Evolutionary conservation across 1,139 yeast genomes (phyloP), one percentile per base, ranked within the genome.

Genomic region (Kodamaea suecica): DNA sequence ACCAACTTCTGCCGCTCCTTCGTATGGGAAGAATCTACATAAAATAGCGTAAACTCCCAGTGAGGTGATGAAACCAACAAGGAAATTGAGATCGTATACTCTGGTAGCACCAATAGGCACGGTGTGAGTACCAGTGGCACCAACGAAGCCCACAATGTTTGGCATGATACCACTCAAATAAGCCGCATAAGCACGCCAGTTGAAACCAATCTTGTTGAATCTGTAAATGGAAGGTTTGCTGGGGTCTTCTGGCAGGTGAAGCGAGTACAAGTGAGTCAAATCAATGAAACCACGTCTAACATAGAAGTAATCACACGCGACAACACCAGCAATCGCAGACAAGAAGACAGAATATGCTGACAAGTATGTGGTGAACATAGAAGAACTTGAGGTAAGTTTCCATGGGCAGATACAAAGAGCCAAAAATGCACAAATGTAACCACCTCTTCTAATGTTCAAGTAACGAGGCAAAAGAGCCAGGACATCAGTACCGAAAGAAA

Each of bases 401-500:
- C 96, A 88, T 37, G 96, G 96, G 53, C 90, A 84, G 45, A 87
- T 80, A 40, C 82, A 77, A 44, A 84, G 73, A 0, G 94, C 94
- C 47, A 87, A 63, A 4, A 68, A 59, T 0, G 95, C 95, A 68
- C 95, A 86, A 36, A 88, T 63, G 52, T 78, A 83, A 3, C 88
- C 82, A 35, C 88, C 84, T 49, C 97, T 78, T 40, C 65, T 49
- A 28, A 62, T 61, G 61, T 82, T 86, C 53, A 88, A 66, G 59
- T 69, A 86, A 40, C 81, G 70, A 25, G 97, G 96, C 33, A 85
- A 57, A 45, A 88, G 56, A 2, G 96, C 95, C 10, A 95, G 77
- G 64, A 86, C 77, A 61, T 88, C 97, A 3, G 95, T 87, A 54
- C 96, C 96, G 35, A 94, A 92, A 4, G 95, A 80, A 36, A 88